Base-by-base conservation (phyloP, 345 rosid genomes). In the Eucalyptus tenuipes region DNA sequence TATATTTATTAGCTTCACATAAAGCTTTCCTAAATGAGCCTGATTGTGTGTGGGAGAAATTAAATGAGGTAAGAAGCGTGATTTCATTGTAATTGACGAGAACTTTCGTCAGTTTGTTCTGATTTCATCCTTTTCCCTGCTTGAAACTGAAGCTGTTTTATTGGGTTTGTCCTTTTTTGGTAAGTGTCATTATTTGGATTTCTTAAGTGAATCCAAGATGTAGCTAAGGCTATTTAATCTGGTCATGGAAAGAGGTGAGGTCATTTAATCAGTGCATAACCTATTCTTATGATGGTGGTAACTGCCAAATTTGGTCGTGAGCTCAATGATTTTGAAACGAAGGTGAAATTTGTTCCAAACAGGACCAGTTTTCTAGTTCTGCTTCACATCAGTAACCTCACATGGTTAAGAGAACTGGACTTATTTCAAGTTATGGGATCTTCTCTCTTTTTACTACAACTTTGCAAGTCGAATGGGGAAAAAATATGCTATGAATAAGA, bases 1-100 rank as follows among this genome's bases (percentile, higher is more conserved):
- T 98, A 40, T 98, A 98, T 92, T 97, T 98, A 89, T 91, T 97
- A 94, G 99, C 98, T 85, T 96, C 99, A 22, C 98, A 97, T 92
- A 96, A 97, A 91, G 99, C 97, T 87, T 97, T 96, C 89, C 89
- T 96, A 87, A 94, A 95, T 91, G 96, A 98, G 92, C 96, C 96
- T 40, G 96, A 96, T 92, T 89, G 95, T 93, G 99, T 98, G 48
- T 98, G 99, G 99, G 97, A 98, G 91, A 96, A 96, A 91, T 90
- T 98, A 59, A 95, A 94, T 89, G 97, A 96, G 99, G 99, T 98
- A 94, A 91, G 61, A 4, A 64, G 12, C 47, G 37, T 27, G 88
- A 49, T 25, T 29, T 31, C 22, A 16, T 53, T 49, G 79, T 24
- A 17, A 45, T 25, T 55, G 17, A 13, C 3, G 7, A 0, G n/a